These are phyloP conservation scores for Thinopyrum elongatum DNA, from an alignment of 176 grass and related monocot species.

Conservation along the genomic window DNA sequence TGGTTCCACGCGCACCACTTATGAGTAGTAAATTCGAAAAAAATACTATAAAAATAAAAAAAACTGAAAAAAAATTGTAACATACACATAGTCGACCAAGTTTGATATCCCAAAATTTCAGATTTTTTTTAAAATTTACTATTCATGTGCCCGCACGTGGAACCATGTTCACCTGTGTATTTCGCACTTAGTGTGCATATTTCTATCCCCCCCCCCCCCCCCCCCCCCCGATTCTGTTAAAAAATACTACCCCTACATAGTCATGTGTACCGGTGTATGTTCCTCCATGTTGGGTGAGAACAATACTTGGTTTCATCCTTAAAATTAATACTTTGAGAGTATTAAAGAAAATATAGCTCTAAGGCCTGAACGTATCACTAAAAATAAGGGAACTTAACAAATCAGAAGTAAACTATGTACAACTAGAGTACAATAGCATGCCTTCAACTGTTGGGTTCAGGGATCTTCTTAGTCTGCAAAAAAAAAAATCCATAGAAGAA, in stretches of 20 bases:
- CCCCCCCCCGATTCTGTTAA: too few species aligned
- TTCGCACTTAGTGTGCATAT: too few species aligned
- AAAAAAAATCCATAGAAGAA: not conserved
- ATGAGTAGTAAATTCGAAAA: too few species aligned
- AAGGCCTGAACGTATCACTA: not conserved
- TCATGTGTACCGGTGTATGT: not conserved
- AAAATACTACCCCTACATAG: not conserved
- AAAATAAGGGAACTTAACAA: not conserved
- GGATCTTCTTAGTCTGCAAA: constrained; percentile 2
- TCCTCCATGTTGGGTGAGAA: not conserved
- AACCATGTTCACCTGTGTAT: too few species aligned
- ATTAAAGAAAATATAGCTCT: constrained; percentile 2
- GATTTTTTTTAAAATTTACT: too few species aligned
- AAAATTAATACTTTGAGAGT: not conserved
- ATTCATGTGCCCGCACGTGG: too few species aligned
- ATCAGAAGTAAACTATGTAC: not conserved
- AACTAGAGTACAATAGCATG: not conserved
- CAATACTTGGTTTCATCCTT: not conserved
- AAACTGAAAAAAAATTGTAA: too few species aligned
- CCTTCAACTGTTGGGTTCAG: not conserved
- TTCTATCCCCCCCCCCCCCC: too few species aligned
- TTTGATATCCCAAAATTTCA: too few species aligned
- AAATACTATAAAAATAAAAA: too few species aligned
- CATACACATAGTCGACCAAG: too few species aligned
- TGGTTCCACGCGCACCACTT: too few species aligned